These are phyloP conservation scores for Lanmaoa pseudosensibilis DNA, from an alignment of 768 basidiomycete species.

Conservation along the genomic window DNA sequence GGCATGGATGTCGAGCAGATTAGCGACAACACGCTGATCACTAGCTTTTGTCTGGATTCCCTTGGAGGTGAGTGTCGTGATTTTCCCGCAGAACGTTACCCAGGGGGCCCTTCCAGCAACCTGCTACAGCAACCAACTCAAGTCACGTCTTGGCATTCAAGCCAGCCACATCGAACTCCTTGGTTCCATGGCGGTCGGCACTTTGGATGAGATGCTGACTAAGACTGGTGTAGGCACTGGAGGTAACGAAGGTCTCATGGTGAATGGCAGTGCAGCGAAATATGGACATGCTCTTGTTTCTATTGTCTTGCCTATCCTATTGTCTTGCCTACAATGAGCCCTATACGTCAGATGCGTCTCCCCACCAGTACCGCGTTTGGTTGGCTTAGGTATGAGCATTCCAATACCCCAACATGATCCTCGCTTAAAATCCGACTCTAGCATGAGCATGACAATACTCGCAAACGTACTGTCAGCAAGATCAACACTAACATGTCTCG, in stretches of 20 bases:
- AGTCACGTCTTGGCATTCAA: slow-evolving; percentile 27
- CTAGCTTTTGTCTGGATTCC: slow-evolving; percentile 27
- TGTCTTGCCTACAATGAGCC: slow-evolving; percentile 33
- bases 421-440: neutral
- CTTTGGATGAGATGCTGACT: slow-evolving; percentile 26
- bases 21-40: slow-evolving; percentile 30
- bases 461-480: slow-evolving; percentile 28
- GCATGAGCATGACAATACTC: slow-evolving; percentile 31
- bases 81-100: neutral
- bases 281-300: slow-evolving; percentile 30
- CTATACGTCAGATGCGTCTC: slow-evolving; percentile 30
- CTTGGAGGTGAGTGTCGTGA: slow-evolving; percentile 23
- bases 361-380: slow-evolving; percentile 33
- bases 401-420: neutral
- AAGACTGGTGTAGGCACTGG: slow-evolving; percentile 16
- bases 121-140: slow-evolving; percentile 32
- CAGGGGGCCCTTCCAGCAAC: slow-evolving; percentile 17
- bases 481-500: slow-evolving; percentile 34
- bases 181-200: slow-evolving; percentile 24
- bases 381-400: slow-evolving; percentile 28
- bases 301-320: slow-evolving; percentile 32
- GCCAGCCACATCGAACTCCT: slow-evolving; percentile 26
- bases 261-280: slow-evolving; percentile 27
- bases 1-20: slow-evolving; percentile 30
- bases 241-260: neutral